Evolutionary conservation across 1,139 yeast species (phyloP), one percentile per base, ranked within the genome.

Genomic region (Yamadazyma trypodendri): DNA sequence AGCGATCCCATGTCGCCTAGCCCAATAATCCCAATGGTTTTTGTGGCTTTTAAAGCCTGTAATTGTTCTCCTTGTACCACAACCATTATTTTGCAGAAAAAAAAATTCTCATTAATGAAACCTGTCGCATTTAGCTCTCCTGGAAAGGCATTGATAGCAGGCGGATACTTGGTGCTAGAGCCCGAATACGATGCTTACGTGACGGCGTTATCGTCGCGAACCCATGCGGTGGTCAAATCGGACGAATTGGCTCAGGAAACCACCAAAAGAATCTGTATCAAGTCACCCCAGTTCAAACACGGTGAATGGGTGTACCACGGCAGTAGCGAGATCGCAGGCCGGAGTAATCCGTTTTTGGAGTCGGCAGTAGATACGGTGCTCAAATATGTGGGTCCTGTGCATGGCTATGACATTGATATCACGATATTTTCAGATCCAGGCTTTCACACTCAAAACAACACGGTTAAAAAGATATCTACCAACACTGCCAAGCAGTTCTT

Each of bases 1-100:
- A 92, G 64, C 31, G 78, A 66, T 12, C 98, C 98, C 98, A 92
- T 92, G 58, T 92, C 98, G 20, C 98, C 98, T 31, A 92, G 75
- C 1, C 98, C 98, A 40, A 92, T 90, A 46, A 92, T 85, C 2
- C 98, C 98, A 35, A 92, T 76, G 28, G 68, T 69, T 55, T 80
- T 84, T 25, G 68, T 35, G 9, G 29, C 15, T 34, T 55, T 43
- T 9, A 55, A 46, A 13, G 38, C 34, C 18, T 40, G 36, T 4
- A 46, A 34, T 33, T 48, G 45, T 3, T 42, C 49, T 13, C 43
- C 45, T 14, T 41, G 29, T 18, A 49, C 21, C 23, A 42, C 30
- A 2, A 28, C 32, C 41, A 38, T 42, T 29, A 10, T 32, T 14
- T 12, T 4, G 7, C 6, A 30, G 11, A 7, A 30, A 7, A 18